phyloP scores from a whole-genome alignment of 805 yeast species.

The Maudiozyma barnettii region DNA sequence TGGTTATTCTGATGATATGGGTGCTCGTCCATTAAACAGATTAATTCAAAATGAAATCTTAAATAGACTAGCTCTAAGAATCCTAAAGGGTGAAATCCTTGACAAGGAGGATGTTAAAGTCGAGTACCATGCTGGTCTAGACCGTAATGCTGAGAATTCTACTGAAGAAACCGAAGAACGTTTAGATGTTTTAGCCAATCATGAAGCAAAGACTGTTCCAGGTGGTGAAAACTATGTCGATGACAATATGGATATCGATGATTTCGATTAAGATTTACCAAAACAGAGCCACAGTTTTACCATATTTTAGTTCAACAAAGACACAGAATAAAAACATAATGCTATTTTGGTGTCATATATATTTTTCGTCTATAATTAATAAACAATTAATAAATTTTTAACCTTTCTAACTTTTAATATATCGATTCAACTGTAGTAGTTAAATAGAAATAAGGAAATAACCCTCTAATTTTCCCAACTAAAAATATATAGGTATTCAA shows the following conservation, averaged over 20 bases:
- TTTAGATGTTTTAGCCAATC: constrained; percentile 77
- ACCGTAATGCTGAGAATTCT: constrained; percentile 11
- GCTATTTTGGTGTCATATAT: too few species aligned
- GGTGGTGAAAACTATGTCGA: constrained; percentile 44
- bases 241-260: constrained; percentile 53
- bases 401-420: too few species aligned
- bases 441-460: too few species aligned
- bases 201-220: constrained; percentile 41
- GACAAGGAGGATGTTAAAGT: constrained; percentile 84
- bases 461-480: too few species aligned
- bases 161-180: constrained; percentile 39
- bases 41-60: constrained; percentile 82
- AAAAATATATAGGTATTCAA: too few species aligned
- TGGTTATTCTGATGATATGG: constrained; percentile 89
- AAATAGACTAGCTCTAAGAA: constrained; percentile 80
- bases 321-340: too few species aligned
- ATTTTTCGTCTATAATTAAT: too few species aligned
- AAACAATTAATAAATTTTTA: too few species aligned
- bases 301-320: too few species aligned
- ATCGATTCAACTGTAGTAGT: too few species aligned
- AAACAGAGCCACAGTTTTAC: too few species aligned
- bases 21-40: constrained; percentile 94
- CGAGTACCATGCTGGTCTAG: constrained; percentile 31
- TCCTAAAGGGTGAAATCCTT: constrained; percentile 74
- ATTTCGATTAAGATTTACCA: constrained; percentile 19